Percentiles rank a stretch among this genome's conserved stretches.
Conservation (phyloP, 2,329 filamentous ascomycete species). For the Trichoderma polysporum region DNA sequence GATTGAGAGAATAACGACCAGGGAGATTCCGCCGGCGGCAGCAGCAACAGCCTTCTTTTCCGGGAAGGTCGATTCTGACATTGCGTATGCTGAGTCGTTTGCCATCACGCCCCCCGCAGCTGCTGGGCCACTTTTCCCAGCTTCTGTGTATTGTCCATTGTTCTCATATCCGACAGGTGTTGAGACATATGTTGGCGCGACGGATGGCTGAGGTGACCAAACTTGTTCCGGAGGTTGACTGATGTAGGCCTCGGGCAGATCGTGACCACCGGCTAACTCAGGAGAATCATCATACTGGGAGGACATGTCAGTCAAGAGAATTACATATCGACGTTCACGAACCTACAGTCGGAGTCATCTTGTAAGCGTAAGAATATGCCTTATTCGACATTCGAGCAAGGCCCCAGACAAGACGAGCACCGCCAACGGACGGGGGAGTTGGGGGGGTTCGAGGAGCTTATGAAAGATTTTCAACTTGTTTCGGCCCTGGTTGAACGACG, state of each 20-base stretch:
- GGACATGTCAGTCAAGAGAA: background rate
- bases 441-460: constrained; percentile 7
- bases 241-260: constrained; percentile 3
- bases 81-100: background rate
- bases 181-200: constrained; percentile 5
- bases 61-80: background rate
- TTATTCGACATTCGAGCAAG: constrained; percentile 1
- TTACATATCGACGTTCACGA: background rate
- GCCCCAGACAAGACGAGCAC: constrained; percentile 4
- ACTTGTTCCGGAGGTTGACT: background rate
- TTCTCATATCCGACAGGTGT: background rate
- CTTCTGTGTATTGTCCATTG: background rate
- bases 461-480: constrained; percentile 1
- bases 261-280: background rate
- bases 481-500: background rate
- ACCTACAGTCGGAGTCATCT: constrained; percentile 10
- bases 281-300: constrained; percentile 6
- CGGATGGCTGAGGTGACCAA: constrained; percentile 11
- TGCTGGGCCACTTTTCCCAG: background rate
- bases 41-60: background rate
- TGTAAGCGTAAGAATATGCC: constrained; percentile 6
- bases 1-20: constrained; percentile 3
- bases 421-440: background rate
- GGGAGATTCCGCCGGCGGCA: constrained; percentile 1
- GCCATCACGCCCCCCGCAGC: background rate